Base-by-base conservation (phyloP, 2,329 filamentous ascomycete species). In the Aspergillus novofumigatus region DNA sequence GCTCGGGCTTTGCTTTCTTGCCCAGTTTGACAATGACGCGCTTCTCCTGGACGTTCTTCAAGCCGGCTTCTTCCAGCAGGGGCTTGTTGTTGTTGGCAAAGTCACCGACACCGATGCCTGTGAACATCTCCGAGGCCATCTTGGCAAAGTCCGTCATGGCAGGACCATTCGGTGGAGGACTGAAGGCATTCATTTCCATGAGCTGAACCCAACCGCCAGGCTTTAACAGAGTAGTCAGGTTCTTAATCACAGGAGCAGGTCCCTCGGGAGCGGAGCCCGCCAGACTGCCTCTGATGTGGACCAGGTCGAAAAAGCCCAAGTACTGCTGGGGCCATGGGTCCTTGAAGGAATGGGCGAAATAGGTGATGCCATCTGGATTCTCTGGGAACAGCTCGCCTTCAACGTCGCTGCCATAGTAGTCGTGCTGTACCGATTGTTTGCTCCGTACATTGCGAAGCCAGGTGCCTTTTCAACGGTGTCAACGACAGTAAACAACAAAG, bases 201-300 rank as follows among this genome's bases (percentile, higher is more conserved):
- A 54, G 52, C 52, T 54, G 52, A 32, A 54, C 52, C 52, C 52
- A 54, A 23, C 52, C 52, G 20, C 52, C 52, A 9, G 52, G 52
- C 45, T 54, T 54, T 20, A 26, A n/a, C 45, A 54, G 10, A 17
- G 52, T 26, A 21, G 52, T 26, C 17, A 54, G 29, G 45, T 26
- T 23, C 45, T 49, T 49, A 29, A 54, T 28, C 52, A 54, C 52
- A 42, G 32, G 26, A 28, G 38, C 45, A 4, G 52, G 52, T 26
- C 45, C 38, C 45, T 54, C 38, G 6, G 52, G 52, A 14, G 26
- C 38, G 23, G 52, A 54, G 52, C 52, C 52, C 32, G 52, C 52
- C 44, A 54, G 52, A 32, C 52, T 54, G 8, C 52, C 52, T 23
- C 52, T 32, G 28, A 54, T 26, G 45, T 54, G 52, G 45, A 49